Conservation (phyloP, 371 early-diverging fungal species). For the Mortierella sp. region DNA sequence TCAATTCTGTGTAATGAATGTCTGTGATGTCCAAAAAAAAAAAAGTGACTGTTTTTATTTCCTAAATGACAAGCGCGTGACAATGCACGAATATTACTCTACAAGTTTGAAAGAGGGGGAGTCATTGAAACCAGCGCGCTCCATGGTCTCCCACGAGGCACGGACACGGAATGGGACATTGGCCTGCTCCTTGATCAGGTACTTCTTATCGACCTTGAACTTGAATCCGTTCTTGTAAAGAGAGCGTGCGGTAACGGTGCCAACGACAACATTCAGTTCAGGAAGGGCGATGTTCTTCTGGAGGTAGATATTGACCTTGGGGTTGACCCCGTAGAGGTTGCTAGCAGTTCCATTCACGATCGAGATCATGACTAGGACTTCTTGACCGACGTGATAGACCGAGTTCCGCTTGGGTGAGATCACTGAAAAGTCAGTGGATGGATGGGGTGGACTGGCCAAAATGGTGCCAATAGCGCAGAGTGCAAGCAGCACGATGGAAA, state of each 20-base stretch:
- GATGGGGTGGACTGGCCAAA: constrained; percentile 5
- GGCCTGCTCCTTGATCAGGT: constrained; percentile 19
- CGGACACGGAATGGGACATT: constrained; percentile 24
- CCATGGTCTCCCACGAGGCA: neutral
- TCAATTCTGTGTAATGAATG: too few species aligned
- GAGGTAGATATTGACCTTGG: neutral
- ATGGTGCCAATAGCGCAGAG: constrained; percentile 25
- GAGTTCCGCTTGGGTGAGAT: neutral
- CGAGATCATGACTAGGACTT: constrained; percentile 15
- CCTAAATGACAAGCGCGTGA: neutral
- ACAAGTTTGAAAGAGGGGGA: constrained; percentile 16
- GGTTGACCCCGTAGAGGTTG: constrained; percentile 28
- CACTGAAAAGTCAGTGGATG: constrained; percentile 16
- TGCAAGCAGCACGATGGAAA: constrained; percentile 22
- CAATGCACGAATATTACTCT: neutral
- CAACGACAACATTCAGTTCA: constrained; percentile 17
- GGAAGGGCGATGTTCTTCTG: constrained; percentile 34
- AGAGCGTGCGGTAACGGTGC: neutral
- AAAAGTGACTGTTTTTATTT: neutral
- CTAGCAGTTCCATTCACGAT: constrained; percentile 9
- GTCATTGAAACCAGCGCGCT: constrained; percentile 18
- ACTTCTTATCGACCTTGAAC: constrained; percentile 20
- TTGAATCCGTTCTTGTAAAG: constrained; percentile 21
- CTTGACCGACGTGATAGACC: constrained; percentile 26
- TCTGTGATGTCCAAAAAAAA: too few species aligned